Base-by-base conservation (phyloP, 164 flowering plant genomes). In the Pachysandra terminalis region DNA sequence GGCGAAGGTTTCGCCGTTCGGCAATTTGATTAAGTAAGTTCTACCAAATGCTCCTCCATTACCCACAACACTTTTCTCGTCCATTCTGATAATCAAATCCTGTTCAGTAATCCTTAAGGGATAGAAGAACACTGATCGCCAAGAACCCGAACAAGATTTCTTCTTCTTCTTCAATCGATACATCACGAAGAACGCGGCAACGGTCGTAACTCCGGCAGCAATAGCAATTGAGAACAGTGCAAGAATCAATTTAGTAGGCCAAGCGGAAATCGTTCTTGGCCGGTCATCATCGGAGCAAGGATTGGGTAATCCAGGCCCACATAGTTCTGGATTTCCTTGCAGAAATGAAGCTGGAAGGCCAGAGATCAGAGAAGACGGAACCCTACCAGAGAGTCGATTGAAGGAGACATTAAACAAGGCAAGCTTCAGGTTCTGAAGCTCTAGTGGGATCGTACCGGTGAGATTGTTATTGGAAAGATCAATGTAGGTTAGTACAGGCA, bases 381-480 rank as follows among this genome's bases (percentile, higher is more conserved):
- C 96, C 27, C 68, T 63, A 0, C 98, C 96, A 0, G 96, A 89
- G n/a, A 93, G 82, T 61, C 62, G 71, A 71, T 93, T 93, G 79
- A 78, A 90, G 9, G 98, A 93, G 0, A 93, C 95, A 78, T 93
- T 93, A 68, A 93, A 89, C 45, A 90, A 81, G 0, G 96, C 96
- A 72, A 93, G 96, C 78, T 90, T 93, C 79, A 90, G 71, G 71
- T 89, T 89, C 64, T 87, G 85, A 56, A 93, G 83, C 60, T 83
- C 88, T 63, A 63, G 76, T 23, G 98, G 96, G 49, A 90, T 90
- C 37, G 75, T 48, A 64, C 96, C 95, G 21, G 85, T 86, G 67
- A 90, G 93, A 55, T 85, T 90, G 70, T 93, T 93, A 35, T 75
- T 76, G 6, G 96, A 93, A 40, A 93, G 90, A 75, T 93, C 98